Percentiles rank a stretch among this genome's conserved stretches.
phyloP scores from a whole-genome alignment of 352 stramenopile genomes.

The Phytophthora sojae region DNA sequence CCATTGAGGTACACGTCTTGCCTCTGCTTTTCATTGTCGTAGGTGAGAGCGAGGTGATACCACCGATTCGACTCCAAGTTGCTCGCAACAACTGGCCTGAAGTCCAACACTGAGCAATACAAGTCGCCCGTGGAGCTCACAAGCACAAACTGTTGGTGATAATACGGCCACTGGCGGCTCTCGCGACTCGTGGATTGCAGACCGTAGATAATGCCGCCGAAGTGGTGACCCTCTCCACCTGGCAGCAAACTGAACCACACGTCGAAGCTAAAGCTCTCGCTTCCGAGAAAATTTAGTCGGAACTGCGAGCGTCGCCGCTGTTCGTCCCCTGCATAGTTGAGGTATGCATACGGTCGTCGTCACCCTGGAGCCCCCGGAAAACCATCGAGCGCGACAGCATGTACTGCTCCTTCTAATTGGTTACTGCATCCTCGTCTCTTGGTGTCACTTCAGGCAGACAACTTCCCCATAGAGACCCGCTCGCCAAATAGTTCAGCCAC shows the following conservation, averaged over 20 bases:
- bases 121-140: slow-evolving; percentile 32
- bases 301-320: slow-evolving; percentile 3
- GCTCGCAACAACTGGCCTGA: slow-evolving; percentile 21
- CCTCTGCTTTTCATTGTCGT: slow-evolving; percentile 22
- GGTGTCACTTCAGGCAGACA: background rate
- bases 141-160: slow-evolving; percentile 39
- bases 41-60: slow-evolving; percentile 46
- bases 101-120: slow-evolving; percentile 38
- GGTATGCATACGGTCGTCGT: slow-evolving; percentile 10
- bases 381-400: slow-evolving; percentile 23
- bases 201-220: slow-evolving; percentile 7
- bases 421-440: background rate
- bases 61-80: slow-evolving; percentile 31
- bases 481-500: slow-evolving; percentile 18
- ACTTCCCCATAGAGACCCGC: slow-evolving; percentile 6
- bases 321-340: background rate
- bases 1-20: slow-evolving; percentile 41
- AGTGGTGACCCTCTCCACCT: background rate
- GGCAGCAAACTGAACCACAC: slow-evolving; percentile 19
- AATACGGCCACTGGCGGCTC: slow-evolving; percentile 23
- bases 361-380: slow-evolving; percentile 13
- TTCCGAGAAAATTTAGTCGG: slow-evolving; percentile 6
- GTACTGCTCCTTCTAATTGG: slow-evolving; percentile 19
- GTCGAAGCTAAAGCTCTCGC: slow-evolving; percentile 18
- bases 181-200: slow-evolving; percentile 5